These are phyloP conservation scores for Trifolium pratense DNA, from an alignment of 306 rosid species.

Conservation along the genomic window DNA sequence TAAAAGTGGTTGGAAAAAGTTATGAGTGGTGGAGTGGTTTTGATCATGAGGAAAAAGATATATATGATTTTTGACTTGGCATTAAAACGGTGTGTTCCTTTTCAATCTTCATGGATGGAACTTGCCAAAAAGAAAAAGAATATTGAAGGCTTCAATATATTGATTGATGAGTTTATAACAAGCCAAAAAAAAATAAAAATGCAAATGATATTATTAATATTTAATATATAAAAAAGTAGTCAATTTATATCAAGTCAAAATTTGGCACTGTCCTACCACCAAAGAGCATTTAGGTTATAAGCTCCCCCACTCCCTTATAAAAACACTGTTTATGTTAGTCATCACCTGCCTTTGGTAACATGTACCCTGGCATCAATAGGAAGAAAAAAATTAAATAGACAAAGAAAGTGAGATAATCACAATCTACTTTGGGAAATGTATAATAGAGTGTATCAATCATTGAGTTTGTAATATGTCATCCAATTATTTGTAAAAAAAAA, in stretches of 20 bases:
- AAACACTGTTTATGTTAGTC: constrained; percentile 32
- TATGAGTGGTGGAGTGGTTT: constrained; percentile 36
- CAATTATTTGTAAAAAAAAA: constrained; percentile 31
- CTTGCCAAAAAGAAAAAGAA: constrained; percentile 27
- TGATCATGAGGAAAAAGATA: constrained; percentile 25
- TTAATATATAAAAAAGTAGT: constrained; percentile 11
- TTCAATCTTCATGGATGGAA: constrained; percentile 42
- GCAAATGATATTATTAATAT: constrained; percentile 1
- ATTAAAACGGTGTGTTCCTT: constrained; percentile 29
- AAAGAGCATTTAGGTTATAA: constrained; percentile 32
- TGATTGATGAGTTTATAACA: constrained; percentile 34
- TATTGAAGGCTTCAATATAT: constrained; percentile 2
- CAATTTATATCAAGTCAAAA: constrained; percentile 39
- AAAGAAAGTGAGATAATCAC: constrained; percentile 22
- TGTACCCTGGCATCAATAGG: constrained; percentile 2
- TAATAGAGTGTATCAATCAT: constrained; percentile 28
- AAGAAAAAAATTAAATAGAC: constrained; percentile 16
- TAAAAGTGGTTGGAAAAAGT: constrained; percentile 4
- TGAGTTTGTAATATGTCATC: constrained; percentile 13
- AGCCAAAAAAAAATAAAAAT: constrained; percentile 29
- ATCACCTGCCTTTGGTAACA: constrained; percentile 30
- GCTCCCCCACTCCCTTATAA: constrained; percentile 3
- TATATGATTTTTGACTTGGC: constrained; percentile 39
- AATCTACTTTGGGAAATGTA: constrained; percentile 31
- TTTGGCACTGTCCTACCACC: constrained; percentile 43